A percentile compares a stretch with the other conserved stretches of the same genome.
Conservation (phyloP, 148 eudicot genomes). For the Chenopodium quinoa region DNA sequence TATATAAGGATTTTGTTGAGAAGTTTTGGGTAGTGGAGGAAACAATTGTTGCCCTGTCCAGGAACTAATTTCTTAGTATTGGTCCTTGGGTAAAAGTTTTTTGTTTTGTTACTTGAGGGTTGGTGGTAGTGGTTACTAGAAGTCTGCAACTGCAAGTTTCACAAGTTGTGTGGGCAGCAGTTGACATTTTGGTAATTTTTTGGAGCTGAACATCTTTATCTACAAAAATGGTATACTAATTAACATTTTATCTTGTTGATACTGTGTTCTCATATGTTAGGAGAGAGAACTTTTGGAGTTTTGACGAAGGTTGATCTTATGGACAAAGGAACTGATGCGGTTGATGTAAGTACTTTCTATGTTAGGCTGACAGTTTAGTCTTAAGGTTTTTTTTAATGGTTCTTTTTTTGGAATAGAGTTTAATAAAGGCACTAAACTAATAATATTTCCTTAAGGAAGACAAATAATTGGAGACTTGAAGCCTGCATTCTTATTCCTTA, state of each 20-base stretch:
- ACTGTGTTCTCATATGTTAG: conserved; percentile 29
- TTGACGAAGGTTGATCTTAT: conserved; percentile 72
- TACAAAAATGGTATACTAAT: neutral
- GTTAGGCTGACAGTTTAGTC: neutral
- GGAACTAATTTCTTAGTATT: neutral
- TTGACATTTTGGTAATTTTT: neutral
- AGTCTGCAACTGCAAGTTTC: neutral
- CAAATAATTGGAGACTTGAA: neutral
- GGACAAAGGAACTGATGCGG: conserved; percentile 81
- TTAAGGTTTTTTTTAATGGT: neutral
- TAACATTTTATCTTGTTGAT: neutral
- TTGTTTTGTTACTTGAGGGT: neutral
- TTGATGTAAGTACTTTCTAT: conserved; percentile 46
- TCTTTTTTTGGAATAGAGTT: neutral
- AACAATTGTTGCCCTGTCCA: too few species aligned
- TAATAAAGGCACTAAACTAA: neutral
- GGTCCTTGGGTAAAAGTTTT: neutral
- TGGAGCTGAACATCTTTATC: neutral
- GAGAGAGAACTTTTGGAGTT: conserved; percentile 77
- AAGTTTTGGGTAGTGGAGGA: neutral
- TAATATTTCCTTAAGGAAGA: neutral
- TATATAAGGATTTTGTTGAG: neutral
- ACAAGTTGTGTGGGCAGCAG: neutral
- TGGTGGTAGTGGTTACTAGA: too few species aligned
- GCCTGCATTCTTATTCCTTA: neutral